Percentiles rank a stretch among this genome's conserved stretches.
Conservation (phyloP, 441 rosid genomes). For the Isatis lusitanica region DNA sequence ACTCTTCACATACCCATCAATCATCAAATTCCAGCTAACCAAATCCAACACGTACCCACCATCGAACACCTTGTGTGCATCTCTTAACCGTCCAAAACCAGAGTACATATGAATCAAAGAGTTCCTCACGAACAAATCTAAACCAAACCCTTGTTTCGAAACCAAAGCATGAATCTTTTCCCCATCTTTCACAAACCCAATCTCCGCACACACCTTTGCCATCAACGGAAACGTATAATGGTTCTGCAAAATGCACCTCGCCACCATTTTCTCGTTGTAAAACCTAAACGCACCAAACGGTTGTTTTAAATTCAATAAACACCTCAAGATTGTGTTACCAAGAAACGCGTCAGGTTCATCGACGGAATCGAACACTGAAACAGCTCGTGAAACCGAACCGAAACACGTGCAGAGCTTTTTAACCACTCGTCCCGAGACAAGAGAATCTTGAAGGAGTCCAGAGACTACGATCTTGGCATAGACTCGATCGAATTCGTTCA, state of each 20-base stretch:
- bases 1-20: constrained; percentile 54
- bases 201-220: constrained; percentile 47
- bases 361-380: constrained; percentile 40
- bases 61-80: constrained; percentile 58
- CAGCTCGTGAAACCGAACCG: constrained; percentile 40
- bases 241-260: constrained; percentile 45
- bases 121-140: constrained; percentile 61
- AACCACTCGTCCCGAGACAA: constrained; percentile 29
- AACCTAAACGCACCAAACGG: constrained; percentile 48
- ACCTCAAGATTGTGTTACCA: constrained; percentile 55
- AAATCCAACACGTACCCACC: constrained; percentile 47
- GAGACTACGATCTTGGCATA: constrained; percentile 47
- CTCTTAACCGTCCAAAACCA: constrained; percentile 42
- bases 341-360: constrained; percentile 60
- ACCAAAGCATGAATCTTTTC: constrained; percentile 49
- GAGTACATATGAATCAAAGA: constrained; percentile 58
- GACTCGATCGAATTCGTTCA: constrained; percentile 51
- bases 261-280: constrained; percentile 54
- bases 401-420: constrained; percentile 32
- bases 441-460: constrained; percentile 53
- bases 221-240: constrained; percentile 63
- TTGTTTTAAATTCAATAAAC: constrained; percentile 37
- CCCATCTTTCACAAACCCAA: constrained; percentile 50
- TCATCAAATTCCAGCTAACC: constrained; percentile 58
- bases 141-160: constrained; percentile 49